These are phyloP conservation scores for Neophaeococcomyces aloes DNA, from an alignment of 2,329 filamentous ascomycete species.

Conservation along the genomic window DNA sequence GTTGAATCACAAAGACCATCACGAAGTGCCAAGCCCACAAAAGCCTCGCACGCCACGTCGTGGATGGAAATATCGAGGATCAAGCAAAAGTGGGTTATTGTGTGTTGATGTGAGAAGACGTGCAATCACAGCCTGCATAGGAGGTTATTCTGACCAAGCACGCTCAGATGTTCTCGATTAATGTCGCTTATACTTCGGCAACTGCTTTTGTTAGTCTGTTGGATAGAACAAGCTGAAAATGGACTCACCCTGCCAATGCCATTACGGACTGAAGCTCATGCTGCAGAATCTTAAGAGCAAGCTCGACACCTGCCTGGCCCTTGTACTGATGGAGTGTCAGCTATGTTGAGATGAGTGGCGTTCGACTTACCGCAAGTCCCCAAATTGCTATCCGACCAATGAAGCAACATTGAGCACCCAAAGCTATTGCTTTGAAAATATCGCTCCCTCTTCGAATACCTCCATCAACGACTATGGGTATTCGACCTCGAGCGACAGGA, in stretches of 20 bases:
- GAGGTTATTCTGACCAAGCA: conserved; percentile 1
- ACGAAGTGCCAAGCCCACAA: background rate
- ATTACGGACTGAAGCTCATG: conserved; percentile 23
- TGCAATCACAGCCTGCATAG: conserved; percentile 4
- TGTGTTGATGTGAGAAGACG: conserved; percentile 21
- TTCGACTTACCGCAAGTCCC: conserved; percentile 25
- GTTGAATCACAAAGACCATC: conserved; percentile 5
- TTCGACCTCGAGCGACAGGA: conserved; percentile 22
- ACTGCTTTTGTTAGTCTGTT: conserved; percentile 1
- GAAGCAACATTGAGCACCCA: conserved; percentile 27
- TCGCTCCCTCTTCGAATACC: conserved; percentile 29
- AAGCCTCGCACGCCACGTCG: conserved; percentile 12
- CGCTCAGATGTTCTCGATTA: conserved; percentile 6
- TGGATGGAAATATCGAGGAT: conserved; percentile 24
- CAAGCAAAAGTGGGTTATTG: conserved; percentile 23
- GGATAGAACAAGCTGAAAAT: background rate
- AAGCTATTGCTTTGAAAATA: conserved; percentile 29
- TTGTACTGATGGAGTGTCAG: conserved; percentile 21
- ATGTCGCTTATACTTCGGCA: conserved; percentile 9
- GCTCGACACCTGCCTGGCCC: conserved; percentile 28
- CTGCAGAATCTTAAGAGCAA: conserved; percentile 25
- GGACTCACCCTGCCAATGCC: conserved; percentile 13
- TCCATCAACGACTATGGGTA: conserved; percentile 25
- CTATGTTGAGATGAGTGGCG: conserved; percentile 12
- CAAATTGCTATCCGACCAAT: conserved; percentile 27